Evolutionary conservation across 176 grass and related monocot species (phyloP), one percentile per base, ranked within the genome.

Genomic region (Urochloa ruziziensis): DNA sequence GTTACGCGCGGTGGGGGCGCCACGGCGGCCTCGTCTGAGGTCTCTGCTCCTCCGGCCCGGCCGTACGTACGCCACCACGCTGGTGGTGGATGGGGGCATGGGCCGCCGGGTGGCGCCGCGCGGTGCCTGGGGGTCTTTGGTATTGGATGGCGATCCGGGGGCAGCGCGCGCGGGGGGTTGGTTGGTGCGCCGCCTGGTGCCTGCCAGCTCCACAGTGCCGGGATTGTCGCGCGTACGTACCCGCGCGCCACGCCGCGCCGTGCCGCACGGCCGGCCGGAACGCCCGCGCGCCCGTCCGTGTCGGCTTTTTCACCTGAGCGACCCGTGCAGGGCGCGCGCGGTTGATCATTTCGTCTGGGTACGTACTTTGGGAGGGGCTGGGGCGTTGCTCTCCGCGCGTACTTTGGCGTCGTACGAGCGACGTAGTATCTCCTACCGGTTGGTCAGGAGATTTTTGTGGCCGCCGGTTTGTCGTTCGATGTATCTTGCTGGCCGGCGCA

Each of bases 1-100:
- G 83, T 86, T 83, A 76, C 83, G 74, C 83, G 74, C 76, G 68
- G 80, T 88, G 76, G 86, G 80, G 30, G 64, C 15, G 43, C 61
- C 44, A 6, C 59, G 15, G 43, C 32, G 62, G n/a, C 66, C 78
- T 57, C 62, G 49, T 39, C 65, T 43, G 66, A n/a, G n/a, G n/a
- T n/a, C 39, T 40, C 39, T 9, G n/a, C 68, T 61, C 68, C 54
- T 24, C 43, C 58, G 34, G 11, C 64, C 35, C 66, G 11, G 82
- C 81, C 70, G 78, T 81, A 67, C 32, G 58, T 17, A 58, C 56
- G 62, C 49, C 49, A 35, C 35, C 34, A 34, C 67, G 68, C 68
- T 37, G 63, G 51, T 53, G 42, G 48, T 17, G 48, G 48, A 51
- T 51, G 23, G 6, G 17, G 18, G 13, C 6, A 47, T 46, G 54